These are phyloP conservation scores for Lenzites betulinus DNA, from an alignment of 768 basidiomycete genomes.

Conservation along the genomic window DNA sequence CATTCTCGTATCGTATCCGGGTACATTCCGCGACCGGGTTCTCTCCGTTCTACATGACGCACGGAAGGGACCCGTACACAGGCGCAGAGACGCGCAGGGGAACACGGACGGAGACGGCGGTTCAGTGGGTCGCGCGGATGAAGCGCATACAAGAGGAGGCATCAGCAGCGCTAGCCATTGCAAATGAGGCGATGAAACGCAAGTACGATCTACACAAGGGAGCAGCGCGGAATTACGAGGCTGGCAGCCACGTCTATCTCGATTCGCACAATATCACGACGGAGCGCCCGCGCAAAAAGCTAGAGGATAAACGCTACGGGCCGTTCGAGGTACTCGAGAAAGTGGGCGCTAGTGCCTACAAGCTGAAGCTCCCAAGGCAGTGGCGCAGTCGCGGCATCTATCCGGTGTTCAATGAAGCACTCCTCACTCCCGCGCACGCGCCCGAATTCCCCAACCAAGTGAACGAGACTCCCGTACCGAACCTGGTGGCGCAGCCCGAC, in stretches of 20 bases:
- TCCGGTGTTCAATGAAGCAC: slow-evolving; percentile 27
- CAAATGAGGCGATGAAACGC: slow-evolving; percentile 32
- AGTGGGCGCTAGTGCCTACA: slow-evolving; percentile 25
- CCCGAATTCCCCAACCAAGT: slow-evolving; percentile 15
- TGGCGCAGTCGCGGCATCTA: slow-evolving; percentile 33
- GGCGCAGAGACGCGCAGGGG: neutral
- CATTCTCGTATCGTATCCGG: slow-evolving; percentile 39
- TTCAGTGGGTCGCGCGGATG: slow-evolving; percentile 25
- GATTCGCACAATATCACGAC: slow-evolving; percentile 30
- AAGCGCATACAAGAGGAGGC: slow-evolving; percentile 19
- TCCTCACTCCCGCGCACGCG: slow-evolving; percentile 17
- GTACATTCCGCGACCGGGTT: slow-evolving; percentile 29
- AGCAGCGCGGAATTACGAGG: slow-evolving; percentile 5
- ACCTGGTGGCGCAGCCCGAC: slow-evolving; percentile 10
- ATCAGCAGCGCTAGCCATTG: slow-evolving; percentile 12
- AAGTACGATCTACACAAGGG: slow-evolving; percentile 17
- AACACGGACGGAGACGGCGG: slow-evolving; percentile 12
- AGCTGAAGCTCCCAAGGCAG: slow-evolving; percentile 26
- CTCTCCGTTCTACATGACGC: slow-evolving; percentile 36
- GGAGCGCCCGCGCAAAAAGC: slow-evolving; percentile 30
- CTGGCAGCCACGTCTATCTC: slow-evolving; percentile 31
- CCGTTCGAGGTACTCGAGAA: slow-evolving; percentile 31
- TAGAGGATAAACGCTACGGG: slow-evolving; percentile 26
- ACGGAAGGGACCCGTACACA: slow-evolving; percentile 25
- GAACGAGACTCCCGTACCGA: slow-evolving; percentile 15